Base-by-base conservation (phyloP, 345 rosid genomes). In the Citrus glauca region DNA sequence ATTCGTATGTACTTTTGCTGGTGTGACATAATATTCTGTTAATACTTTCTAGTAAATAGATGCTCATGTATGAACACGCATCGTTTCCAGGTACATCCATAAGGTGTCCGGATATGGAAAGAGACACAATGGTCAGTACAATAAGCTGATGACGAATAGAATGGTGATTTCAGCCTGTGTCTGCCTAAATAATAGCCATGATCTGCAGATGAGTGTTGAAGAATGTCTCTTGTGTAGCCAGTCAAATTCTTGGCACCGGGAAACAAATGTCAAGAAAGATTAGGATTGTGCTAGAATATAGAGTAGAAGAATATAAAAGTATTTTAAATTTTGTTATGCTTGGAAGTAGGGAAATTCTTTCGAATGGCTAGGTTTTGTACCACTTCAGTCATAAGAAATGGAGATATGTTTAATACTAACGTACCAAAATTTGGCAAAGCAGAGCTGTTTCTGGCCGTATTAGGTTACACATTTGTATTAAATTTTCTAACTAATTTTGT, bases 61-160 rank as follows among this genome's bases (percentile, higher is more conserved):
- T 74, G 63, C 50, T 30, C 40, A 74, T 61, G 68, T 72, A 7
- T 35, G 48, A 70, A 42, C 73, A 57, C 67, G 81, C 53, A 25
- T 69, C 55, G 19, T 77, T 77, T 70, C 71, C 82, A 85, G 89
- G 75, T 86, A 56, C 73, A 76, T 66, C 78, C 84, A 59, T 74
- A 80, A 61, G 80, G 67, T 17, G 67, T 57, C 60, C 24, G 73
- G 57, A 37, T 5, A 37, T 62, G 69, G 56, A 14, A 27, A 63
- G 60, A 24, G 5, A 48, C 45, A 55, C n/a, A 28, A 20, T 42
- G 62, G 62, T 60, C 28, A 35, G 32, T 10, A 6, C 20, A 17
- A 7, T 14, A 30, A 42, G 73, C 59, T 66, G 48, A 72, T 53
- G 66, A 28, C 35, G 57, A 71, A 37, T 33, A 53, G 35, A 76